Evolutionary conservation across 345 rosid species (phyloP), one percentile per base, ranked within the genome.

Genomic region (Murraya koenigii): DNA sequence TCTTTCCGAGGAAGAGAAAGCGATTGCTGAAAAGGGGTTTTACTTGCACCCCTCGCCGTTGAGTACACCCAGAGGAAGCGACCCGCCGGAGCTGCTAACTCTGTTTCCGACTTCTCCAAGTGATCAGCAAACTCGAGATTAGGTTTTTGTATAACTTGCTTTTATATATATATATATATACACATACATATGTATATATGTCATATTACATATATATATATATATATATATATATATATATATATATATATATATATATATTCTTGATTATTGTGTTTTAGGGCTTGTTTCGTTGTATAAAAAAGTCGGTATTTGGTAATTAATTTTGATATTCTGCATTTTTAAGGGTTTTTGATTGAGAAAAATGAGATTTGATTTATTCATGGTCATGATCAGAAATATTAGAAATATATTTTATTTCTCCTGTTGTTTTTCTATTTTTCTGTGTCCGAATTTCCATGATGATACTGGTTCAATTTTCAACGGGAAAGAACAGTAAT

Each of bases 21-120:
- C 85, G 1, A 83, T 83, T 35, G 78, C 80, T 0, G 82, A 76
- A 60, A 82, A 79, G 79, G 80, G 85, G 2, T 83, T 83, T 79
- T 82, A 71, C 77, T 82, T 82, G 65, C 84, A 82, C 19, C 84
- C 84, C 3, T 82, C 85, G 7, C 77, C 85, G 7, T 71, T 75
- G 77, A 79, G 28, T 55, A 82, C 85, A 0, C 80, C 80, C 0
- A 79, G 80, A 72, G 80, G 82, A 25, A 76, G 23, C 75, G 73
- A 80, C 6, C 75, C 79, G 7, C 85, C 81, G 64, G 83, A 80
- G 76, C 85, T 83, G 5, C 32, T 83, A 47, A 76, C 85, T 41
- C 79, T 83, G 49, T 83, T 83, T 49, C 85, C 85, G 28, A 83
- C 69, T 44, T 80, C 85, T 6, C 78, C 83, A 3, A 35, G 70